Percentiles rank a stretch among this genome's conserved stretches.
phyloP scores from a whole-genome alignment of 1,139 yeast genomes.

The Hyphopichia fennica region DNA sequence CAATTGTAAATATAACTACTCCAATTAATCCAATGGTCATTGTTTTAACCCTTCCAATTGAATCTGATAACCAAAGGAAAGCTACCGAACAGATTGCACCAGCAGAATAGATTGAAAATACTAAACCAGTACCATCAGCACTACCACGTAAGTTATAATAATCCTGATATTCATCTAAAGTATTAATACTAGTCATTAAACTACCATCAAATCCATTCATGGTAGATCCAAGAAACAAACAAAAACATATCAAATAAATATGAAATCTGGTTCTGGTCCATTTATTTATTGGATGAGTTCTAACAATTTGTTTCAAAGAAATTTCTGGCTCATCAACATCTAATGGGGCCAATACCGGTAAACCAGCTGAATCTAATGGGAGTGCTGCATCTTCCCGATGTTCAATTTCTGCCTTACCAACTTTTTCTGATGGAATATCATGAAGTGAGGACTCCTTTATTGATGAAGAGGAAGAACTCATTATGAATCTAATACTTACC shows the following conservation, averaged over 20 bases:
- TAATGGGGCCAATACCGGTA: conserved; percentile 3
- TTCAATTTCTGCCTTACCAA: not conserved
- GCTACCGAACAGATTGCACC: conserved; percentile 16
- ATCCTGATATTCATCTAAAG: conserved; percentile 15
- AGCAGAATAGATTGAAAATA: conserved; percentile 18
- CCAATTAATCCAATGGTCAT: conserved; percentile 16
- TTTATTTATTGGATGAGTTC: conserved; percentile 3
- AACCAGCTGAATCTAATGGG: not conserved
- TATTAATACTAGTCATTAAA: conserved; percentile 13
- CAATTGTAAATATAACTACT: conserved; percentile 21
- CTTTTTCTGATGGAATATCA: not conserved
- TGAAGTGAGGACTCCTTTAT: not conserved
- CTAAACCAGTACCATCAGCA: conserved; percentile 19
- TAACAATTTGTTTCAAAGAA: conserved; percentile 2
- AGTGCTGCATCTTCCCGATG: not conserved
- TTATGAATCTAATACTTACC: not conserved
- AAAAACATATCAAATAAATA: conserved; percentile 4
- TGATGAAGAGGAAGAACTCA: conserved; percentile 1
- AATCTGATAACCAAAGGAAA: conserved; percentile 15
- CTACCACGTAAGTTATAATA: conserved; percentile 13
- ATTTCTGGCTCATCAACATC: not conserved
- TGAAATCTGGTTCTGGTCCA: conserved; percentile 4
- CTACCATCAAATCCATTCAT: conserved; percentile 6
- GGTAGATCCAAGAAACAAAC: conserved; percentile 2
- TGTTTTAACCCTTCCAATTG: conserved; percentile 11